Evolutionary conservation across 108 stramenopile species (phyloP).

Genomic region (Asterionellopsis glacialis): DNA sequence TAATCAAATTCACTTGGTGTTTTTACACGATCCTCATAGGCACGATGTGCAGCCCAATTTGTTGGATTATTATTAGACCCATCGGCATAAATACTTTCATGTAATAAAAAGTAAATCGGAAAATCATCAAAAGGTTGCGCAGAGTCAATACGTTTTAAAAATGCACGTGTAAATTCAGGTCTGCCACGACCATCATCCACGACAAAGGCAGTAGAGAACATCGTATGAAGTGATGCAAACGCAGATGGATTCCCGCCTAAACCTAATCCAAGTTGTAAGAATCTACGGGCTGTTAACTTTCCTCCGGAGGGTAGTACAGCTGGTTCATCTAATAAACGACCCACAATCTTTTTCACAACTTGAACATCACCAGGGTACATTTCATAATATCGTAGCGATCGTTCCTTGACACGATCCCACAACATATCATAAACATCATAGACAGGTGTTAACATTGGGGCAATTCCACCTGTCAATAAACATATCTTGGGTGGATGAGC

Average conservation of each 20-base stretch:
- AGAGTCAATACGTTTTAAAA: constrained; percentile 72
- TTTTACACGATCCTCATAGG: constrained; percentile 33
- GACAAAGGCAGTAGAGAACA: constrained; percentile 80
- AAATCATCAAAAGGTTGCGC: constrained; percentile 88
- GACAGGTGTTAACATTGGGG: constrained; percentile 76
- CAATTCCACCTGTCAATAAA: constrained; percentile 89
- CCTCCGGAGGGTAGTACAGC: constrained; percentile 76
- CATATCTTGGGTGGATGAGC: constrained; percentile 57
- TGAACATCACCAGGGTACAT: constrained; percentile 85
- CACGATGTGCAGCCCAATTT: constrained; percentile 76
- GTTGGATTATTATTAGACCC: constrained; percentile 49
- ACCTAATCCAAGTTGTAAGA: constrained; percentile 81
- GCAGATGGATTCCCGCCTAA: constrained; percentile 71
- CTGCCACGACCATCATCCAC: constrained; percentile 23
- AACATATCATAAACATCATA: constrained; percentile 64
- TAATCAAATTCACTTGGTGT: constrained; percentile 50
- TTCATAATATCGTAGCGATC: constrained; percentile 78
- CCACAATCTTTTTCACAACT: constrained; percentile 73
- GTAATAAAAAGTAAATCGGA: constrained; percentile 89
- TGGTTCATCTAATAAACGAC: constrained; percentile 34
- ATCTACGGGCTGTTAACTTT: constrained; percentile 79
- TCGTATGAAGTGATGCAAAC: constrained; percentile 78
- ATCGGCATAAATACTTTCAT: constrained; percentile 90
- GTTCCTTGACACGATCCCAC: constrained; percentile 72
- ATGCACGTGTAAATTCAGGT: constrained; percentile 46